Conservation (phyloP, 2,329 filamentous ascomycete genomes). For the Fusarium sp. region DNA sequence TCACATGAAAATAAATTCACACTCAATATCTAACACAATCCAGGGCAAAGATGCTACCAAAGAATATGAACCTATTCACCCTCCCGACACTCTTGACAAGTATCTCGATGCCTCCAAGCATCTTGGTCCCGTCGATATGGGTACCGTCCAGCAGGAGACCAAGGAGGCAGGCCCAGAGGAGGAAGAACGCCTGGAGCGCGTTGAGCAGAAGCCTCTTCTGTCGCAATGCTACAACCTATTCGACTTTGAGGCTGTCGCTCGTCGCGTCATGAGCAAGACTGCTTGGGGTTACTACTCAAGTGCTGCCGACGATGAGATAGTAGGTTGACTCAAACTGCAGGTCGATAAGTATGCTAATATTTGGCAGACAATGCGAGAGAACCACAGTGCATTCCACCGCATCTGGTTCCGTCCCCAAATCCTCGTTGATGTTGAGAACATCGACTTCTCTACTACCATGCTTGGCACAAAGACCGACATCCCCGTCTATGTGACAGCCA, state of each 20-base stretch:
- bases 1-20: background rate
- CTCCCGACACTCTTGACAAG: constrained; percentile 87
- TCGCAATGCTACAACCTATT: constrained; percentile 93
- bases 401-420: constrained; percentile 95
- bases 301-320: constrained; percentile 71
- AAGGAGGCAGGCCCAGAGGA: constrained; percentile 74
- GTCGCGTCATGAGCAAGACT: constrained; percentile 91
- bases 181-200: constrained; percentile 76
- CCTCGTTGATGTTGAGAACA: constrained; percentile 87
- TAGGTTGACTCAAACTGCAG: constrained; percentile 36
- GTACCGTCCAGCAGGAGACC: constrained; percentile 77
- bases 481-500: constrained; percentile 97
- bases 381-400: constrained; percentile 95
- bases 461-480: constrained; percentile 85
- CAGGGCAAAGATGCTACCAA: constrained; percentile 91
- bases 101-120: constrained; percentile 89
- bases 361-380: constrained; percentile 87
- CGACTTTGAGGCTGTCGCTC: constrained; percentile 95
- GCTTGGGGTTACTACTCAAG: constrained; percentile 99
- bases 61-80: constrained; percentile 89
- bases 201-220: constrained; percentile 80
- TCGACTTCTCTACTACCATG: constrained; percentile 93
- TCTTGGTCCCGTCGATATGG: constrained; percentile 89
- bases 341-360: background rate
- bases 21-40: constrained; percentile 16